Evolutionary conservation across 179 eudicot species (phyloP), one percentile per base, ranked within the genome.

Genomic region (Vitellaria paradoxa): DNA sequence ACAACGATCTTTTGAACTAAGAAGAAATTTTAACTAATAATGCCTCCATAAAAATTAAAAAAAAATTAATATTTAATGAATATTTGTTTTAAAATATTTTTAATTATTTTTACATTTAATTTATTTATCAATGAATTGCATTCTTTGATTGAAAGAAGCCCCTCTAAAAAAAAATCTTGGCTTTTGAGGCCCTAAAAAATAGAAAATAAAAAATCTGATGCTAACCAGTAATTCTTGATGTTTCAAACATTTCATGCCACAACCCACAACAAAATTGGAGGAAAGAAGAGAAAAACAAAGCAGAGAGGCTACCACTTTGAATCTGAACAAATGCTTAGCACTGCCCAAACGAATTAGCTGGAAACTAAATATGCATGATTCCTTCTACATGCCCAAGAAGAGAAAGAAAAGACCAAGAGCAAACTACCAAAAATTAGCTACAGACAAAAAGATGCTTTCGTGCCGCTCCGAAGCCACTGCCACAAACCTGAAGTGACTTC

Each of bases 141-240:
- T 42, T 2, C 45, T 42, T 42, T 4, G 45, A 4, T 42, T 42
- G 45, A 42, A 37, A 42, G 45, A 42, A 42, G 45, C 45, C 45
- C 45, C 45, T 1, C 45, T 42, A 42, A 42, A 42, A 42, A 42
- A 42, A 5, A 42, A 42, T 42, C 45, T 42, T 42, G 45, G 45
- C 45, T 42, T 42, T 42, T 42, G 45, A 42, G 45, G 45, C 45
- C 45, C 45, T 42, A 42, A 65, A 65, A 14, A 68, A 5, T 2
- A 30, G 10, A 4, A 2, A n/a, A 9, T 46, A 42, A 42, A 42
- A 68, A 68, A 53, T 17, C 72, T n/a, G 30, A 50, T 11, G 7
- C 30, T 46, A 20, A 20, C 8, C 71, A 68, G n/a, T 52, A 20
- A 23, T 50, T 59, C 73, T 70, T 15, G 21, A 70, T 70, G 73